Conservation (phyloP, 306 rosid species). For the Gillenia trifoliata region DNA sequence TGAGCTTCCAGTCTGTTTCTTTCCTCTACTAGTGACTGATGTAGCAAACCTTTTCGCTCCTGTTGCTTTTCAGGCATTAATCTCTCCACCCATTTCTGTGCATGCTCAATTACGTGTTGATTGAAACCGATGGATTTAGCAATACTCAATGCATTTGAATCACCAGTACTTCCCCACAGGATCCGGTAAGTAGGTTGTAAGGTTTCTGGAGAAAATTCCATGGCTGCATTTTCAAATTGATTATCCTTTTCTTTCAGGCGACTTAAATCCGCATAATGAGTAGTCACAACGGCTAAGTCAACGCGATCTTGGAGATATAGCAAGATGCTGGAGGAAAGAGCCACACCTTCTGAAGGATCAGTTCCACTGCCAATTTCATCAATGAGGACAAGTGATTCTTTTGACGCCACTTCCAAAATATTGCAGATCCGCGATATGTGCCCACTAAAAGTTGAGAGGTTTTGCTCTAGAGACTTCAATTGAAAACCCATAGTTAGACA, state of each 20-base stretch:
- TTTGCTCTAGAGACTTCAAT: constrained; percentile 93
- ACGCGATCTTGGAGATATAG: constrained; percentile 69
- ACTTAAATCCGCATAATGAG: constrained; percentile 90
- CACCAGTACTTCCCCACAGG: constrained; percentile 89
- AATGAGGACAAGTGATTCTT: constrained; percentile 79
- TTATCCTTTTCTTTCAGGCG: constrained; percentile 63
- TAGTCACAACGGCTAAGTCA: constrained; percentile 80
- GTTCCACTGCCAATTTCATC: constrained; percentile 98
- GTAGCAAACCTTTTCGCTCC: constrained; percentile 72
- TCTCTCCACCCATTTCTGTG: constrained; percentile 65
- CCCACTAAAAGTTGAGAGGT: constrained; percentile 96
- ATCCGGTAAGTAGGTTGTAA: constrained; percentile 77
- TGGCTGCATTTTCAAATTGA: constrained; percentile 81
- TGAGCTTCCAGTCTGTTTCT: constrained; percentile 63
- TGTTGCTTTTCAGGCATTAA: constrained; percentile 80
- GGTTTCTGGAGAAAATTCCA: constrained; percentile 77
- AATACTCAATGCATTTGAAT: constrained; percentile 83
- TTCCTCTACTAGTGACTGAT: constrained; percentile 67
- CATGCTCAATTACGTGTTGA: constrained; percentile 49
- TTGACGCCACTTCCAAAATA: constrained; percentile 64
- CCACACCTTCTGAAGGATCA: constrained; percentile 98
- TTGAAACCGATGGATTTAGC: constrained; percentile 82
- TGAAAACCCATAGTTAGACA: constrained; percentile 41
- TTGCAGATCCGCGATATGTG: constrained; percentile 70
- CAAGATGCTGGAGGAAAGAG: constrained; percentile 89